Evolutionary conservation across 2,329 filamentous ascomycete species (phyloP), one percentile per base, ranked within the genome.

Genomic region (Aureobasidium leucospermi): DNA sequence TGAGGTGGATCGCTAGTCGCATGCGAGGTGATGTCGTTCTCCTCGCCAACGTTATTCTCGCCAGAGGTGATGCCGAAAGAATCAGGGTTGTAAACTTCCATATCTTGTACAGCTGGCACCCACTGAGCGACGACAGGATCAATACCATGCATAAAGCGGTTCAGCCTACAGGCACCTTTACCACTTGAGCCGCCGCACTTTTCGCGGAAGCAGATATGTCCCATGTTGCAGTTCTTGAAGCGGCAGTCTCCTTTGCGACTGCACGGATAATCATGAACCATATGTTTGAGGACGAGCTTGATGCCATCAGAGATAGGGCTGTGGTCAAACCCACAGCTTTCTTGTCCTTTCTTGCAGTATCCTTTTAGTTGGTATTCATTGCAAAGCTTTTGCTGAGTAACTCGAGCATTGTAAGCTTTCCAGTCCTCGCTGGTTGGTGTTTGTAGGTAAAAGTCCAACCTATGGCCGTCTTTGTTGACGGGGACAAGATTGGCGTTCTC

Each of bases 281-380:
- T 73, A 53, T 74, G 75, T 58, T 73, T 71, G 16, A 82, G 70
- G 1, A 76, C 75, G 4, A 73, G 71, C 8, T 74, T 65, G 2
- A 76, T 66, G 6, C 68, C 68, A 1, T 70, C 63, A 6, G 75
- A 73, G 3, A 81, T 70, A 3, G 73, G 68, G 29, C 64, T 67
- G 64, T 83, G 80, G 52, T 81, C 78, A 63, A 73, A 81, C 32
- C 65, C 65, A 63, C 79, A 81, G 15, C 67, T 62, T 7, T 29
- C 8, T 2, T 71, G 70, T 0, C 71, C 71, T 7, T 65, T 62
- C 15, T 59, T 46, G 52, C 69, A 71, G 38, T 63, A 46, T 4
- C 65, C 67, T 41, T 52, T 60, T 0, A 82, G 69, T 59, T 81
- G 76, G 60, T 74, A 74, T 31, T 72, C 74, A 64, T 81, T 81